Percentiles rank a stretch among this genome's conserved stretches.
phyloP scores from a whole-genome alignment of 2,329 filamentous ascomycete species.

The Alternaria tenuissima region DNA sequence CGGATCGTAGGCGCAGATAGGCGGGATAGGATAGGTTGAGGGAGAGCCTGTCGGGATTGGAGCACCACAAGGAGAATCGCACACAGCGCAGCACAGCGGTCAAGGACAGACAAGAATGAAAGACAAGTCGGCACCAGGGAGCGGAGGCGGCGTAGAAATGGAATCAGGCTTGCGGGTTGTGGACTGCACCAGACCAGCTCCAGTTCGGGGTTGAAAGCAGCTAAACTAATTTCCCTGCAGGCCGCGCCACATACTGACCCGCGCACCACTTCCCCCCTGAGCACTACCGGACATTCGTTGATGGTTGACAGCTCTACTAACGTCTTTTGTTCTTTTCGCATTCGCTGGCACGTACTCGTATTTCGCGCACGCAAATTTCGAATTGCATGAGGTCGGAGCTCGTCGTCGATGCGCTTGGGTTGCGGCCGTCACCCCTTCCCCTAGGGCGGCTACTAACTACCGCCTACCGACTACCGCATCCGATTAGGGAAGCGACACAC shows the following conservation, averaged over 20 bases:
- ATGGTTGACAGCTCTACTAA: background rate
- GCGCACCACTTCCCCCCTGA: conserved; percentile 18
- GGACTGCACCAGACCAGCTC: conserved; percentile 9
- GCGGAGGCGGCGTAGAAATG: conserved; percentile 20
- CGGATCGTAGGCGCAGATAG: conserved; percentile 5
- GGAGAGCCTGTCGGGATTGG: background rate
- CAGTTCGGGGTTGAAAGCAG: conserved; percentile 12
- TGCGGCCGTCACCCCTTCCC: background rate
- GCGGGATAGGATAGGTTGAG: background rate
- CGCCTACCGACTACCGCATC: background rate
- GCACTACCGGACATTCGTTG: conserved; percentile 1
- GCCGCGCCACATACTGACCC: conserved; percentile 16
- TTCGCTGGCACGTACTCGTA: background rate
- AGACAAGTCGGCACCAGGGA: conserved; percentile 10
- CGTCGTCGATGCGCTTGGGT: background rate
- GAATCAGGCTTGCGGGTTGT: conserved; percentile 12
- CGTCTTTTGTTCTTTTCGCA: conserved; percentile 2
- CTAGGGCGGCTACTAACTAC: background rate
- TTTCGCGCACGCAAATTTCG: conserved; percentile 4
- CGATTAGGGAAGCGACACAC: background rate
- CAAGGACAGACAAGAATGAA: conserved; percentile 22
- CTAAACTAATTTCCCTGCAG: conserved; percentile 14
- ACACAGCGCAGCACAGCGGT: conserved; percentile 7
- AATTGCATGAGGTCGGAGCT: background rate
- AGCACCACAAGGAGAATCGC: background rate